Evolutionary conservation across 2,329 filamentous ascomycete genomes (phyloP), one percentile per base, ranked within the genome.

Genomic region (Clathrospora elynae): DNA sequence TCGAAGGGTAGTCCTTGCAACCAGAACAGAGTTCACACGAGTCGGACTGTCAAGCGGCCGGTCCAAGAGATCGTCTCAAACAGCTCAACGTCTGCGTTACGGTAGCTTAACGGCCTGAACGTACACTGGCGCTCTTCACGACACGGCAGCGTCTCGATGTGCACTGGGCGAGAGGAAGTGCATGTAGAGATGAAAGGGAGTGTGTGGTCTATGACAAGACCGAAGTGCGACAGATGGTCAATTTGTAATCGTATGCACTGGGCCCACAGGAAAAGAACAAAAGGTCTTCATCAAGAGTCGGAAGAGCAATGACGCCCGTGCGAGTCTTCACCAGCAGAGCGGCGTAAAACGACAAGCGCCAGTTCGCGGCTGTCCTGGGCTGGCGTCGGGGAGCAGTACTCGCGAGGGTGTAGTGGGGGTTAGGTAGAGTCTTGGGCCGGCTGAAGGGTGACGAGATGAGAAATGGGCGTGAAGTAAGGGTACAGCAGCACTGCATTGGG

Each of bases 1-100:
- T 58, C 60, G 58, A 63, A 66, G 65, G 66, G 61, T 50, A 54
- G 51, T 64, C 65, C 64, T 68, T 68, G 65, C 62, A 63, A 50
- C 35, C 48, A 44, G 43, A 50, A 55, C 48, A 57, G 48, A 55
- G 57, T 61, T 62, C 51, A 54, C 64, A 58, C 59, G 51, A 57
- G 58, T 55, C 53, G 59, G 58, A 51, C 53, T 48, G 46, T 26
- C 35, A 48, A 46, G 45, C 41, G 33, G 38, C 44, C 47, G 42
- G 48, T 26, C 58, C 59, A 60, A 55, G 51, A 55, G 64, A 66
- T 63, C 42, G 62, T 60, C 59, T 67, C 62, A 66, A 65, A 65
- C 60, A 61, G 48, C 47, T 60, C 53, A 67, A 63, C 60, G 62
- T 61, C 49, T 59, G 41, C 53, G 57, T 52, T 59, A 49, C 55